Evolutionary conservation across 208 protist species (phyloP), one percentile per base, ranked within the genome.

Genomic region (Leishmania gerbilli): DNA sequence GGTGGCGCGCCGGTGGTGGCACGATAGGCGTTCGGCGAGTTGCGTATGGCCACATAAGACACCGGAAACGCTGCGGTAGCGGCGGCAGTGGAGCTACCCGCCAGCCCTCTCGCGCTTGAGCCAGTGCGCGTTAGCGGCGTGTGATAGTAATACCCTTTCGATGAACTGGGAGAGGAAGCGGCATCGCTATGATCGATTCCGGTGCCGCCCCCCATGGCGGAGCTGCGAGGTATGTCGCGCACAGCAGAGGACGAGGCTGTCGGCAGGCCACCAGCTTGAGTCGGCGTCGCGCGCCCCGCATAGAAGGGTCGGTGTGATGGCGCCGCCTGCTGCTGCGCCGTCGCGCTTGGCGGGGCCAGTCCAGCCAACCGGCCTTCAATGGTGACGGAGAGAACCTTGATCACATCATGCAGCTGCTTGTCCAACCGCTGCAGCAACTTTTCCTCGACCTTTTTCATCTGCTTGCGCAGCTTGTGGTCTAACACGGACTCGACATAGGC

Each of bases 401-500:
- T 79, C 3, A 97, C 76, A 55, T 91, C 89, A 69, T 92, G 87
- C 47, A 97, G 79, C 76, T 96, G 91, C 40, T 75, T 84, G 74
- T 97, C 92, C n/a, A 96, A 79, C 21, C 89, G 90, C 45, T 86
- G 60, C 68, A 96, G 80, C n/a, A 88, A 76, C 74, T 88, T 88
- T 17, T 84, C 72, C 79, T 97, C 95, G 2, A 86, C 64, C 37
- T 90, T 87, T 76, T 91, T 93, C 24, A 84, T 72, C 47, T 91
- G 71, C 86, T 93, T 96, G 37, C 85, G 81, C 53, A 96, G 75
- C 74, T 89, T 89, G 55, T 89, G 82, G 3, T 86, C 86, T 40
- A 97, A 74, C 42, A 96, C 81, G 13, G 82, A 79, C 79, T 95
- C 89, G 11, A 97, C 92, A 86, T 94, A 96, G 15, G 76, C 79